Conservation (phyloP, 495 filamentous ascomycete genomes). For the Talaromyces trachyspermus region DNA sequence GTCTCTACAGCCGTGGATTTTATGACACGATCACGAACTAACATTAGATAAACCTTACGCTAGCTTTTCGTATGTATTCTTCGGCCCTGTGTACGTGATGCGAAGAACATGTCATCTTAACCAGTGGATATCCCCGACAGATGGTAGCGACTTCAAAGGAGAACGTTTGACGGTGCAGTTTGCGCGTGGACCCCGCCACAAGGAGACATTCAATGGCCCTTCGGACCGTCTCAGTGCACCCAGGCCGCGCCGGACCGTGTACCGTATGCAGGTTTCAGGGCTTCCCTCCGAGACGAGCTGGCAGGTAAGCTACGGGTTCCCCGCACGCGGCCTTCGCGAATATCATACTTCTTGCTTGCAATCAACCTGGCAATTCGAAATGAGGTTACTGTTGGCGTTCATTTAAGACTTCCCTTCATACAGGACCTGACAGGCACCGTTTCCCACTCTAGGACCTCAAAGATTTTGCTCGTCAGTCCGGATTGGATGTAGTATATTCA, state of each 20-base stretch:
- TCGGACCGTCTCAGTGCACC: constrained; percentile 66
- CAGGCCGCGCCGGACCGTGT: constrained; percentile 87
- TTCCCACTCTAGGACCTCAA: constrained; percentile 75
- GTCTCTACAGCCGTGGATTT: not conserved
- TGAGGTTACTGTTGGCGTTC: not conserved
- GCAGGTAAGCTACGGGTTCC: constrained; percentile 86
- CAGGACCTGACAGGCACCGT: constrained; percentile 22
- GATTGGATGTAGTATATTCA: constrained; percentile 95
- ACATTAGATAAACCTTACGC: not conserved
- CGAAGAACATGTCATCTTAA: constrained; percentile 10
- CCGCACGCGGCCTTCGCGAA: constrained; percentile 28
- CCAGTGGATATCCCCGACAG: constrained; percentile 37
- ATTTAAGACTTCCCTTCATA: constrained; percentile 20
- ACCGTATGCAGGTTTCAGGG: constrained; percentile 94
- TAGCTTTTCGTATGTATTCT: constrained; percentile 48
- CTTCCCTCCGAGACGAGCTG: constrained; percentile 98
- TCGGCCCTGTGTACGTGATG: too few species aligned
- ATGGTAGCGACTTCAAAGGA: constrained; percentile 97
- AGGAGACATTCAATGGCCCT: constrained; percentile 62
- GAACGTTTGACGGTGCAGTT: constrained; percentile 96
- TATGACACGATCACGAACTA: not conserved
- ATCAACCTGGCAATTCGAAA: constrained; percentile 10
- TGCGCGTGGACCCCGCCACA: constrained; percentile 85
- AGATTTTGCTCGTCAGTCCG: constrained; percentile 96
- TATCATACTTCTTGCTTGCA: constrained; percentile 32